Evolutionary conservation across 805 yeast genomes (phyloP), one percentile per base, ranked within the genome.

Genomic region (Candida sphagnicola): DNA sequence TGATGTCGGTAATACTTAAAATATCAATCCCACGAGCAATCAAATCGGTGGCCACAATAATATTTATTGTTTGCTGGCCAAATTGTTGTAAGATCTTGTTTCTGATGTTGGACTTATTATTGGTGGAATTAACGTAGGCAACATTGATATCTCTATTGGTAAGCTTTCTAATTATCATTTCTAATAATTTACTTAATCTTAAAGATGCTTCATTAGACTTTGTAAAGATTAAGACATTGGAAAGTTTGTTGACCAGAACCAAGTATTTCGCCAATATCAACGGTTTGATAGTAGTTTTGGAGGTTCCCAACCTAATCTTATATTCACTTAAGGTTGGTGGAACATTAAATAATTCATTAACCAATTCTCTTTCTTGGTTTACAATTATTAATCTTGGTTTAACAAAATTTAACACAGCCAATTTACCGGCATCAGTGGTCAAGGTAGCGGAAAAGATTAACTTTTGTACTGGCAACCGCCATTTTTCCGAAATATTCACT

Each of bases 1-100:
- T 66, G 10, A 93, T 96, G 45, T 78, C 76, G 31, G 77, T 71
- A 35, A 93, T 77, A 3, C 78, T 71, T 12, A 73, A 62, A 32
- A 93, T 73, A 62, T 91, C 96, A 35, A 93, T 76, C 66, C 99
- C 99, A 63, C 99, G 80, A n/a, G 97, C 85, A 59, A 93, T 84
- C 50, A 93, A 70, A 63, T 93, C 99, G 0, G 99, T 93, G 18
- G 87, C 89, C 43, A 75, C 81, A 57, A 77, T 67, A 26, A 88
- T 54, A 31, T 71, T 65, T 34, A 78, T 63, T 1, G 73, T 67
- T 13, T 79, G 80, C 2, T 56, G 51, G 11, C 76, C 67, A 53
- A 93, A 90, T 5, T 71, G 70, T 29, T 75, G 70, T 39, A 93
- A 66, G 1, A 81, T 65, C 47, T 75, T 74, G 34, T 69, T 62